These are phyloP conservation scores for Macrophomina tecta DNA, from an alignment of 2,329 filamentous ascomycete species.

Conservation along the genomic window DNA sequence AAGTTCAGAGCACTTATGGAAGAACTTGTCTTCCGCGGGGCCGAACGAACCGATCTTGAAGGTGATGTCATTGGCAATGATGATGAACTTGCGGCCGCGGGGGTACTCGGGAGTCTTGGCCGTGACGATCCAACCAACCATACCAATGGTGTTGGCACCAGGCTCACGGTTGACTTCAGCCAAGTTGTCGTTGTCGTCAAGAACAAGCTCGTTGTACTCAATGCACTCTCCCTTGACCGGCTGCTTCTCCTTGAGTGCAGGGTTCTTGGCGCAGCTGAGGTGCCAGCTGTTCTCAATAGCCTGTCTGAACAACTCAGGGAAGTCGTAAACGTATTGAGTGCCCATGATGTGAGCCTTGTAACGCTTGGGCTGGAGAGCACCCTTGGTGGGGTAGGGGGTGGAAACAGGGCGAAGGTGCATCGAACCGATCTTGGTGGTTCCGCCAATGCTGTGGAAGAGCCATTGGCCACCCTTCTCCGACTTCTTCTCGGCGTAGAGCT, in stretches of 20 bases:
- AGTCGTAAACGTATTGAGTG: conserved; percentile 99
- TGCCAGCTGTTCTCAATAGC: conserved; percentile 95
- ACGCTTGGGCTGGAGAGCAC: conserved; percentile 96
- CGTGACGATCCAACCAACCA: conserved; percentile 98
- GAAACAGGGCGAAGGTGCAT: conserved; percentile 93
- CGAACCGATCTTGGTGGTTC: conserved; percentile 90
- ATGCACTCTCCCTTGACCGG: conserved; percentile 89
- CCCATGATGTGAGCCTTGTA: conserved; percentile 99
- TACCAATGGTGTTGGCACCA: conserved; percentile 93
- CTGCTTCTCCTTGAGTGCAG: conserved; percentile 77
- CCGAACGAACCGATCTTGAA: conserved; percentile 99
- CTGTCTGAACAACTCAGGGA: conserved; percentile 98
- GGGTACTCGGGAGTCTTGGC: conserved; percentile 96
- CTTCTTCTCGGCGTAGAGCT: conserved; percentile 97
- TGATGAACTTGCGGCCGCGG: conserved; percentile 86
- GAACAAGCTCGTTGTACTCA: conserved; percentile 89
- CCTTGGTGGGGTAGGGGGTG: conserved; percentile 96
- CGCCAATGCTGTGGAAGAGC: conserved; percentile 97
- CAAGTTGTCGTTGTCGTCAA: conserved; percentile 91
- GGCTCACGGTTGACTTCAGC: conserved; percentile 93
- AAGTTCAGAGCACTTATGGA: conserved; percentile 97
- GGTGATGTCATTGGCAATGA: conserved; percentile 98
- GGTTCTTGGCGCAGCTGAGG: conserved; percentile 74
- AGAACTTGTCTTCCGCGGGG: conserved; percentile 95
- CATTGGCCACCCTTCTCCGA: conserved; percentile 93